Evolutionary conservation across 2,329 filamentous ascomycete genomes (phyloP).

Genomic region (Calonectria pseudoturangicola): DNA sequence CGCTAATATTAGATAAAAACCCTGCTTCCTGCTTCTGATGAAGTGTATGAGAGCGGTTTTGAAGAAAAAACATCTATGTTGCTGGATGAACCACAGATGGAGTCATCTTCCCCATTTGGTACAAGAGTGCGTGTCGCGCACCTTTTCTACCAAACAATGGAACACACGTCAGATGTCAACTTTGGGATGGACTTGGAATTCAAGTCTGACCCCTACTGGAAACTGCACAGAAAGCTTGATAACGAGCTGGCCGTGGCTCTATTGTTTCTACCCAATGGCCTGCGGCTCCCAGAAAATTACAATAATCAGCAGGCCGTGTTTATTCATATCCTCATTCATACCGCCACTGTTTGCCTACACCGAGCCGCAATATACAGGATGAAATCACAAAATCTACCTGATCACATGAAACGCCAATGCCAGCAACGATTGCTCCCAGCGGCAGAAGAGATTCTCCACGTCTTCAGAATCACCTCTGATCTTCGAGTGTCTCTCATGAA

Average conservation of each 20-base stretch:
- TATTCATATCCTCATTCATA: constrained; percentile 88
- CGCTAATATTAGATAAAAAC: constrained; percentile 75
- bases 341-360: constrained; percentile 88
- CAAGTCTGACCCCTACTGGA: constrained; percentile 79
- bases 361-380: constrained; percentile 85
- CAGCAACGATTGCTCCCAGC: constrained; percentile 79
- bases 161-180: constrained; percentile 79
- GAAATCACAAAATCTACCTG: constrained; percentile 61
- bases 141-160: constrained; percentile 85
- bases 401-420: constrained; percentile 71
- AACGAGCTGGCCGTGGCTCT: constrained; percentile 84
- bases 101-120: constrained; percentile 78
- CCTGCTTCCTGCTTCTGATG: constrained; percentile 83
- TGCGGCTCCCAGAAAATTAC: constrained; percentile 80
- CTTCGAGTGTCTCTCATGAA: constrained; percentile 71
- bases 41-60: constrained; percentile 80
- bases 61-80: constrained; percentile 78
- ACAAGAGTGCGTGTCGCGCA: constrained; percentile 83
- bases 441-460: constrained; percentile 86
- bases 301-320: constrained; percentile 83
- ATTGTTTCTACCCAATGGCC: constrained; percentile 81
- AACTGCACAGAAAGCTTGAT: constrained; percentile 84
- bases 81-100: constrained; percentile 65
- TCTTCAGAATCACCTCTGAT: constrained; percentile 74
- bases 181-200: constrained; percentile 71